A percentile compares a stretch with the other conserved stretches of the same genome.
These are phyloP conservation scores for Ustanciosporium gigantosporum DNA, from an alignment of 1,284 basidiomycete genomes.

Conservation along the genomic window DNA sequence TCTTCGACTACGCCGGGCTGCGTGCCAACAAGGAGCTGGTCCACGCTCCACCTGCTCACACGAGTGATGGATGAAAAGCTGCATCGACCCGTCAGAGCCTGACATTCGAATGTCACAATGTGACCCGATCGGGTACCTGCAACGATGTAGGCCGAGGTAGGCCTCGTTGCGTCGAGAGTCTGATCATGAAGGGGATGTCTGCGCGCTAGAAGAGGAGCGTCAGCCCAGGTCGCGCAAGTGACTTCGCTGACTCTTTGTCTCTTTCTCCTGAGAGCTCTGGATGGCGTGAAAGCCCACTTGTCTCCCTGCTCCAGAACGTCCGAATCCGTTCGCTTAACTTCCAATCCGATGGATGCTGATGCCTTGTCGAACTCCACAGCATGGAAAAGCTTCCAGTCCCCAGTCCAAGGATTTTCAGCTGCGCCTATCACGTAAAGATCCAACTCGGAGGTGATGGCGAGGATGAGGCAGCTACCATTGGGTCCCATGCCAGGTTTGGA, in stretches of 20 bases:
- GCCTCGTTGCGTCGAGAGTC: not conserved
- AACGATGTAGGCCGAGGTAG: slow-evolving; percentile 4
- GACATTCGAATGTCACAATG: slow-evolving; percentile 18
- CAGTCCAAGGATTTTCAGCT: slow-evolving; percentile 22
- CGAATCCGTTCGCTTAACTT: not conserved
- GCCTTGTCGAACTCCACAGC: slow-evolving; percentile 2
- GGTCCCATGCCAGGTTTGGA: slow-evolving; percentile 29
- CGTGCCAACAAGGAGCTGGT: slow-evolving; percentile 7
- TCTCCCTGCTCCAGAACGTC: not conserved
- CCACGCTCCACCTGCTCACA: slow-evolving; percentile 14
- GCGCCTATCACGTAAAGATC: slow-evolving; percentile 33
- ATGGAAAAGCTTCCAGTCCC: slow-evolving; percentile 22
- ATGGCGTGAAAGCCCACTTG: not conserved
- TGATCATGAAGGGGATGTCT: not conserved
- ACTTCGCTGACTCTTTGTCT: not conserved
- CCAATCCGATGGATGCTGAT: not conserved
- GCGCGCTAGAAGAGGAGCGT: not conserved
- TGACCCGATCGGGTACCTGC: slow-evolving; percentile 27
- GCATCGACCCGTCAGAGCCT: slow-evolving; percentile 8
- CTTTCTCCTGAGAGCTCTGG: not conserved
- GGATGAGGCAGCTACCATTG: slow-evolving; percentile 25
- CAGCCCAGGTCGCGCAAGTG: not conserved
- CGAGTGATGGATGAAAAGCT: slow-evolving; percentile 7
- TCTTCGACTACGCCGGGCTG: not conserved
- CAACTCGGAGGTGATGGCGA: slow-evolving; percentile 25